Base-by-base conservation (phyloP, 805 yeast genomes). In the Kodamaea neixiangensis region DNA sequence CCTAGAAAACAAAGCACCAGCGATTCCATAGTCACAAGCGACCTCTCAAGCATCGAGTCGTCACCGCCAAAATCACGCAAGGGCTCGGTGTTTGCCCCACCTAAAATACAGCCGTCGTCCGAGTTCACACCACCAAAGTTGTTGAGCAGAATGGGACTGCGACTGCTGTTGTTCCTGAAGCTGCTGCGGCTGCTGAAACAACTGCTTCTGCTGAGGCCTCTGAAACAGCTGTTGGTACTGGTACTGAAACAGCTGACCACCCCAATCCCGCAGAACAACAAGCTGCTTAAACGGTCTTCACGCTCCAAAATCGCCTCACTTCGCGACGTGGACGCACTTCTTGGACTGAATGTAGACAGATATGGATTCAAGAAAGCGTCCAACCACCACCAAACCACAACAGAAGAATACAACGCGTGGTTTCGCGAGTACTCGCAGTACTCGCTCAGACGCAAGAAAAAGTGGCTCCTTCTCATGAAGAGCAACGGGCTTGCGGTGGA, bases 291-390 rank as follows among this genome's bases (percentile, higher is more conserved):
- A 10, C 20, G n/a, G 9, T 7, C 18, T 13, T 3, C 17, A 29
- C 17, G 14, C 37, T 39, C 20, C 25, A 22, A 4, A 25, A 25
- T 10, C 34, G 13, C n/a, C 37, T 25, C 48, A 4, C 21, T 45
- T 15, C 33, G 19, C 15, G 31, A 45, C 21, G 7, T 37, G 13
- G 20, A 34, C 3, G 33, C 25, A 17, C 43, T 45, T 13, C 47
- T 44, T 10, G 29, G 9, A 20, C 49, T 39, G 37, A 43, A 44
- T 14, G 44, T 48, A 50, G 98, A 93, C 64, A 69, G 93, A 45
- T 93, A 93, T 64, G 99, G 99, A 1, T 93, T 93, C 72, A 84
- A 82, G 57, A 92, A 89, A 63, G 76, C 77, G 15, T 80, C 81
- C 15, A 68, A 72, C 40, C 80, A 74, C 57, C 66, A 65, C 53